Evolutionary conservation across 148 eudicot species (phyloP), one percentile per base, ranked within the genome.

Genomic region (Diospyros lotus): DNA sequence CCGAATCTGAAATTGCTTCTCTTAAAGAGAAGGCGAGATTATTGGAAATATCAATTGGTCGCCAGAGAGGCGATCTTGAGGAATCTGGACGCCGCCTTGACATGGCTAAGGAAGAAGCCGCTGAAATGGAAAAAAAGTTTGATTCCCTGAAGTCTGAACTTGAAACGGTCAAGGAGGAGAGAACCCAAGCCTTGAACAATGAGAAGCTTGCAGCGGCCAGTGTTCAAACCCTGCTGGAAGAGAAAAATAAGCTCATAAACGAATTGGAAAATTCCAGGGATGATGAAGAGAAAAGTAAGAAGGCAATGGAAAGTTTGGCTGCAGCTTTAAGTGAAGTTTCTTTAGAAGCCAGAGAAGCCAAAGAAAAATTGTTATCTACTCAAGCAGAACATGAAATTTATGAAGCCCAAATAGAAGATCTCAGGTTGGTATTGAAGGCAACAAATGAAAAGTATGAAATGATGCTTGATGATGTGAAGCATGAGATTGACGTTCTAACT

Each of bases 291-390:
- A 92, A 90, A 79, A 88, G 88, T 78, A 94, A 92, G 87, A 87
- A 86, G 75, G 95, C 93, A 15, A 85, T 92, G 89, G 97, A 92
- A 79, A 90, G 92, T 83, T 82, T 92, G 76, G 88, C 95, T 59
- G 89, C 90, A 15, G 97, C 93, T 15, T 79, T 94, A 75, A 89
- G 89, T 54, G 97, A 94, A 84, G 88, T 94, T 76, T 90, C 98
- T 38, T 69, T 80, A 43, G 95, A 94, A 85, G 95, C 97, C 46
- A 86, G 93, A 84, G 92, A 86, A 77, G 86, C 84, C n/a, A 94
- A 92, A 81, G 98, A 94, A 79, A 88, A 88, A 76, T 73, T 92
- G 15, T 64, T 90, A 52, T 87, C 91, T 17, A 80, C 79, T 68
- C 92, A 88, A 79, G 87, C 79, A 4, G 93, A 94, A 76, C 87